Conservation (phyloP, 805 yeast species). For the Nakazawaea sp. region DNA sequence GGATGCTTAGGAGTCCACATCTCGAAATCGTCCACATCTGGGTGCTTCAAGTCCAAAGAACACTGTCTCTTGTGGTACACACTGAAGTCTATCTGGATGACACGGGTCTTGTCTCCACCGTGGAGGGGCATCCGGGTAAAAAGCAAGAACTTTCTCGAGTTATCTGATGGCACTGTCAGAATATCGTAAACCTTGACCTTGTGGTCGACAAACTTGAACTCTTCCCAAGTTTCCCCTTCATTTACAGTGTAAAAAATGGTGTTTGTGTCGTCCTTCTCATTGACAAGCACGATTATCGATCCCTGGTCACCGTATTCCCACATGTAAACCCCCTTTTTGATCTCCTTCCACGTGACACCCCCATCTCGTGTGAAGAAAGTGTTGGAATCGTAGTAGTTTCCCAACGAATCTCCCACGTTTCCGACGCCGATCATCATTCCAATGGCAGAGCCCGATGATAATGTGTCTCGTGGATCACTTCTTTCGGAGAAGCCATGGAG, state of each 20-base stretch:
- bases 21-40: constrained; percentile 50
- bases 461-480: constrained; percentile 71
- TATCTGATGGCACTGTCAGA: constrained; percentile 83
- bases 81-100: constrained; percentile 53
- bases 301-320: constrained; percentile 97
- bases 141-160: constrained; percentile 67
- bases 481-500: constrained; percentile 87
- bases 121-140: constrained; percentile 44
- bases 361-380: constrained; percentile 75
- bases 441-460: constrained; percentile 75
- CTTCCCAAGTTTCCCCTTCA: constrained; percentile 72
- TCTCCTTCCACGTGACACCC: constrained; percentile 78
- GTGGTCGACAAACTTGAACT: constrained; percentile 54
- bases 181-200: constrained; percentile 59
- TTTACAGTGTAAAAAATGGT: constrained; percentile 59
- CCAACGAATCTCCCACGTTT: constrained; percentile 67
- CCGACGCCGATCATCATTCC: constrained; percentile 86
- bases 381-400: constrained; percentile 36
- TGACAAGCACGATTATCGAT: constrained; percentile 67
- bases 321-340: constrained; percentile 63
- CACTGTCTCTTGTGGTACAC: constrained; percentile 43
- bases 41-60: constrained; percentile 32
- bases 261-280: constrained; percentile 53
- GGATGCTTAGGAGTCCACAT: constrained; percentile 57
- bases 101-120: constrained; percentile 41